Evolutionary conservation across 371 early-diverging fungal genomes (phyloP).

Genomic region (Mortierella sp.): DNA sequence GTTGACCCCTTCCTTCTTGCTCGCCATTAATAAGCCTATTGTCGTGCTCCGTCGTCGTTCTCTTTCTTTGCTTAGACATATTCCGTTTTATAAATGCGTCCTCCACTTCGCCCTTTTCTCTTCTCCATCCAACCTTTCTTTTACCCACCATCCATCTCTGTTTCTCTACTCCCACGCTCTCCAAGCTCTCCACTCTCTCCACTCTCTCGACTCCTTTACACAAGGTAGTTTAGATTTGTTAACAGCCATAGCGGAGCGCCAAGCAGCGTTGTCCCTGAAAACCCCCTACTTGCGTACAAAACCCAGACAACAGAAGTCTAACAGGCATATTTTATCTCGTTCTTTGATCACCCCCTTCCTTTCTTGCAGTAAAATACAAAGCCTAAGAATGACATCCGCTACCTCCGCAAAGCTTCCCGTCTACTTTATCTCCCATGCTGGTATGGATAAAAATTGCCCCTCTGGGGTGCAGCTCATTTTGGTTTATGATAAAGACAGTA

Average conservation of each 20-base stretch:
- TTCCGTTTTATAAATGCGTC: no score
- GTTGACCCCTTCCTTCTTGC: no score
- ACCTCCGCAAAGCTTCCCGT: conserved; percentile 39
- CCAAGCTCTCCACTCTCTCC: no score
- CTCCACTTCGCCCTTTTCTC: no score
- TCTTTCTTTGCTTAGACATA: no score
- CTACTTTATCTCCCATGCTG: conserved; percentile 46
- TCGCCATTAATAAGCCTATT: no score
- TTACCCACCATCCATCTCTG: no score
- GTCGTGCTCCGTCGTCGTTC: no score
- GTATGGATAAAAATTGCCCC: conserved; percentile 13
- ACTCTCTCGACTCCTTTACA: neutral
- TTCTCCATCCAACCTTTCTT: neutral
- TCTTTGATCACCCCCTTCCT: neutral
- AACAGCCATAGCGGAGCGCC: no score
- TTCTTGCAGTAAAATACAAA: neutral
- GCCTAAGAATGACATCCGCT: neutral
- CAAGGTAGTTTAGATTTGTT: no score
- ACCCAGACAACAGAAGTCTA: neutral
- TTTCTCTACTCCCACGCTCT: no score
- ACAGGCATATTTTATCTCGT: neutral
- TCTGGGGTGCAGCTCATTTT: neutral
- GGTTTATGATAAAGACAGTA: neutral
- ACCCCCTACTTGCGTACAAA: neutral
- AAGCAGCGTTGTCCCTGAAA: no score